Evolutionary conservation across 2,329 filamentous ascomycete genomes (phyloP).

Genomic region (Albophoma yamanashiensis): DNA sequence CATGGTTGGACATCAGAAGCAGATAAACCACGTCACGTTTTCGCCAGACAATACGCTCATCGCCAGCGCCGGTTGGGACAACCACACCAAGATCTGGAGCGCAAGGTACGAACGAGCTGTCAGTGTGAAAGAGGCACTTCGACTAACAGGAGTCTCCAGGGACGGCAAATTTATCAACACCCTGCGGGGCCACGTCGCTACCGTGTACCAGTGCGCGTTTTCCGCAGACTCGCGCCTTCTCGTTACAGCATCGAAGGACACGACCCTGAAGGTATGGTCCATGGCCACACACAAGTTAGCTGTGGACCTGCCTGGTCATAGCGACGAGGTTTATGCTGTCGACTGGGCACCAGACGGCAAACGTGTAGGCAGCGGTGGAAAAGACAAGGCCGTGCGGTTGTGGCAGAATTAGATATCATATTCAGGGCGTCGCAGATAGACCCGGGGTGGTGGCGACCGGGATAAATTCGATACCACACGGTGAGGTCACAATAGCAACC

Average conservation of each 20-base stretch:
- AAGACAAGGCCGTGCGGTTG: conserved; percentile 68
- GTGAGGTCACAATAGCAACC: neutral
- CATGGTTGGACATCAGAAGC: conserved; percentile 89
- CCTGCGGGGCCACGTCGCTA: conserved; percentile 75
- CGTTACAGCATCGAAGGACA: conserved; percentile 83
- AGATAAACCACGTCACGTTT: conserved; percentile 92
- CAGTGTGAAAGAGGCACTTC: conserved; percentile 10
- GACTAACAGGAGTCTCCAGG: conserved; percentile 20
- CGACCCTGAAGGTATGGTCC: conserved; percentile 91
- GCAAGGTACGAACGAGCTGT: conserved; percentile 41
- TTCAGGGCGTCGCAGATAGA: neutral
- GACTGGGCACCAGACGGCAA: conserved; percentile 92
- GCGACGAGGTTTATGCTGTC: conserved; percentile 87
- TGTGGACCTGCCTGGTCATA: conserved; percentile 74
- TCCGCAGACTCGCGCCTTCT: conserved; percentile 84
- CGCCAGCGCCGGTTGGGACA: conserved; percentile 85
- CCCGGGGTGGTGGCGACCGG: neutral
- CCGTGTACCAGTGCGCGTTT: conserved; percentile 88
- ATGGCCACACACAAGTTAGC: conserved; percentile 74
- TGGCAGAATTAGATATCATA: conserved; percentile 46
- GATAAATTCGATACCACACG: neutral
- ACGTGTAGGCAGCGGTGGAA: conserved; percentile 81
- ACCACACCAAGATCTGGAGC: conserved; percentile 88
- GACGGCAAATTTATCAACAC: conserved; percentile 75
- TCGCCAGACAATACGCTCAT: conserved; percentile 83